Base-by-base conservation (phyloP, 305 asterid genomes). In the Fraxinus latifolia region DNA sequence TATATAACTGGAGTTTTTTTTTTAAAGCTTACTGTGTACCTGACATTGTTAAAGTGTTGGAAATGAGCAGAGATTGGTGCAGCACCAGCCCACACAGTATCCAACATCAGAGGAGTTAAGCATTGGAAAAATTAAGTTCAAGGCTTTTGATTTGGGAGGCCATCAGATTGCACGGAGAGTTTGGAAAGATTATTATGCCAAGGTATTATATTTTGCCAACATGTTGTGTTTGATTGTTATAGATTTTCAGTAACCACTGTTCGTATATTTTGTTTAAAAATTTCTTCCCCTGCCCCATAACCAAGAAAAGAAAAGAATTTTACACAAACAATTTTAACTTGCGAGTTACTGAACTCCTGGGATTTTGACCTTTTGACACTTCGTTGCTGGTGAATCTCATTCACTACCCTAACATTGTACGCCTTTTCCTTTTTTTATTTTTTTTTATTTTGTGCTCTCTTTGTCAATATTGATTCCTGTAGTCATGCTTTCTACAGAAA, bases 151-250 rank as follows among this genome's bases (percentile, higher is more conserved):
- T 80, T 88, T 95, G 91, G 99, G 99, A 70, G 99, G 99, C 60
- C 99, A 95, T 85, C 97, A 94, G 87, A 92, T 93, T 34, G 99
- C 99, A 4, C 98, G 99, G 53, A 87, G 99, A 82, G 98, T 95
- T 79, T 95, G 99, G 99, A 95, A 93, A 85, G 99, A 95, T 89
- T 95, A 95, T 86, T 95, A 95, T 84, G 99, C 99, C 78, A 93
- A 95, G 97, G 99, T 93, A 86, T 79, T 50, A 32, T 32, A 9
- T 37, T 76, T 31, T 82, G 7, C 32, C 3, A 12, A 14, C 7
- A 0, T 21, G 42, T 9, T 73, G 4, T 73, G 2, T 73, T n/a
- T 73, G 47, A 15, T 32, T 34, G 12, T 29, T 73, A 73, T 73
- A 21, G 77, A 32, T 79, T 3, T 14, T 83, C 34, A 50, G 53